phyloP scores from a whole-genome alignment of 371 early-diverging fungal genomes.

The Mortierella sp. region DNA sequence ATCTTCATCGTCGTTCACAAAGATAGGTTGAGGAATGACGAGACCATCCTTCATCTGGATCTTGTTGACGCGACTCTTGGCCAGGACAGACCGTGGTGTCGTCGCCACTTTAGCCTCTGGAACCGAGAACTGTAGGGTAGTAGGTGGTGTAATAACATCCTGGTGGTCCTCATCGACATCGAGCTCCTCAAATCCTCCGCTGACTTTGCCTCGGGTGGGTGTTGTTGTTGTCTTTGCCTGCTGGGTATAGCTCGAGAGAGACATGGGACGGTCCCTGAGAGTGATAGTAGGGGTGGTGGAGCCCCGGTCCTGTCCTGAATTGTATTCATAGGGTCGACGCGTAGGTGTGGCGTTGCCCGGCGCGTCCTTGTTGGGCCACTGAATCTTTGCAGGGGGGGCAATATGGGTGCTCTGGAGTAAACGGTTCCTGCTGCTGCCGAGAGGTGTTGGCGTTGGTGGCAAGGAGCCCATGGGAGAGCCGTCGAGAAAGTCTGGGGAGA shows the following conservation, averaged over 20 bases:
- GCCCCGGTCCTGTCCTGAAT: conserved; percentile 2
- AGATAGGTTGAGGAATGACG: conserved; percentile 48
- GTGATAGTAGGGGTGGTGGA: conserved; percentile 34
- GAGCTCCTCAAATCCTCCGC: conserved; percentile 29
- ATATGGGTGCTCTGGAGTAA: conserved; percentile 4
- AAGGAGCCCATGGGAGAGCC: conserved; percentile 24
- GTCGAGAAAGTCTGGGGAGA: conserved; percentile 21
- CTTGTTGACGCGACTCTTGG: conserved; percentile 42
- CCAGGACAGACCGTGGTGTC: conserved; percentile 41
- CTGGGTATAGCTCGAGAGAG: conserved; percentile 25
- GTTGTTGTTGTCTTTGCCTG: conserved; percentile 15
- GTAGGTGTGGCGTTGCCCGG: conserved; percentile 20
- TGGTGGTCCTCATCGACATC: conserved; percentile 39
- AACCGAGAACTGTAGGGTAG: conserved; percentile 41
- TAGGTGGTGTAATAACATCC: conserved; percentile 46
- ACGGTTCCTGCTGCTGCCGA: not conserved
- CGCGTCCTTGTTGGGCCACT: not conserved
- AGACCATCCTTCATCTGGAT: conserved; percentile 44
- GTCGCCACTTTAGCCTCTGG: conserved; percentile 40
- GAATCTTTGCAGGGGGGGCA: conserved; percentile 7
- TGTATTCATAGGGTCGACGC: conserved; percentile 4
- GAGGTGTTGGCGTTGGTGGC: conserved; percentile 38
- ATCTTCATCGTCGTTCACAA: conserved; percentile 41
- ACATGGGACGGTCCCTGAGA: conserved; percentile 14
- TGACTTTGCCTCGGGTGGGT: conserved; percentile 8